A percentile compares a stretch with the other conserved stretches of the same genome.
Conservation (phyloP, 1,284 basidiomycete genomes). For the Trichosporon faecale region DNA sequence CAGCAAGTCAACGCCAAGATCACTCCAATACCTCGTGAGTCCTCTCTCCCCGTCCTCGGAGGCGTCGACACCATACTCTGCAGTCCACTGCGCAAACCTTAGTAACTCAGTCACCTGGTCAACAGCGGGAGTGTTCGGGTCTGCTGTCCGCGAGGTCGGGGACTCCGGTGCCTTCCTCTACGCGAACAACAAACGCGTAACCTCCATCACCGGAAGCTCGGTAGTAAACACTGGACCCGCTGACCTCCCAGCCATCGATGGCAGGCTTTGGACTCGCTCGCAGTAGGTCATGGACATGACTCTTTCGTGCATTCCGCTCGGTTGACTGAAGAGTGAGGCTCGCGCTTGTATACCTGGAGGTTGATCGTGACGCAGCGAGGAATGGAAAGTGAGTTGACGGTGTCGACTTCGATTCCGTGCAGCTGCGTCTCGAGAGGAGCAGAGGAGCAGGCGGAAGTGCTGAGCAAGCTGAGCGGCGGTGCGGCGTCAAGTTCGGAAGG, state of each 20-base stretch:
- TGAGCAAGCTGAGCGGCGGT: neutral
- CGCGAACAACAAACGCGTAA: neutral
- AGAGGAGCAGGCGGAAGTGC: neutral
- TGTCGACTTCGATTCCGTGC: neutral
- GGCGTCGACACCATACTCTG: too few species aligned
- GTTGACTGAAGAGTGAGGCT: neutral
- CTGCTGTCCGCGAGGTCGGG: too few species aligned
- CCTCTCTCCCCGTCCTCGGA: too few species aligned
- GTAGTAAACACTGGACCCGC: neutral
- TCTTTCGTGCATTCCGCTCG: neutral
- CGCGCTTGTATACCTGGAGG: neutral
- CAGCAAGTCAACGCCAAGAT: too few species aligned
- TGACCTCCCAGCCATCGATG: neutral
- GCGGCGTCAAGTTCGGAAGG: neutral
- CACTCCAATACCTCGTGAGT: too few species aligned
- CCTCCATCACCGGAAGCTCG: neutral
- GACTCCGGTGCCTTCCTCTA: neutral
- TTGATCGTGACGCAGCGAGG: neutral
- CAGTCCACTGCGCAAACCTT: neutral
- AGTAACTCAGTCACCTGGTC: neutral
- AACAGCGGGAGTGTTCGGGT: too few species aligned
- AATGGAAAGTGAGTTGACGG: neutral
- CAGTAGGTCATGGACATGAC: neutral
- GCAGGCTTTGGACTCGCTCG: neutral
- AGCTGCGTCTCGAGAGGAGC: neutral